Percentiles rank a stretch among this genome's conserved stretches.
These are phyloP conservation scores for Teratosphaeriaceae sp. DNA, from an alignment of 2,329 filamentous ascomycete species.

Conservation along the genomic window DNA sequence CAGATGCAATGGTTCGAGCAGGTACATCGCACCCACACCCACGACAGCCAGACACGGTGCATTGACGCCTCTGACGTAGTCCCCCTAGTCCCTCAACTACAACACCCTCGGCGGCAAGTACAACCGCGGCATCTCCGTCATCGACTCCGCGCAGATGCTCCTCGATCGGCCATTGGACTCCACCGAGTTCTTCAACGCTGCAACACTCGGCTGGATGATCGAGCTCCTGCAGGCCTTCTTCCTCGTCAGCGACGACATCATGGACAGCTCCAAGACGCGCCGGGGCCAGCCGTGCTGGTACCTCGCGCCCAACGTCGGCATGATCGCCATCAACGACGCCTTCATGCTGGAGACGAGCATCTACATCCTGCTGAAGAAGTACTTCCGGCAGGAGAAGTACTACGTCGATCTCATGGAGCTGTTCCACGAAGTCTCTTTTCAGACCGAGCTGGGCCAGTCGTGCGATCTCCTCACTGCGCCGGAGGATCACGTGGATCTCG, in stretches of 20 bases:
- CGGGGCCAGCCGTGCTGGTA: conserved; percentile 97
- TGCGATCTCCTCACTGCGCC: conserved; percentile 94
- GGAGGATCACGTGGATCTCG: conserved; percentile 84
- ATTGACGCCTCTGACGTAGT: conserved; percentile 17
- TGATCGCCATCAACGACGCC: conserved; percentile 96
- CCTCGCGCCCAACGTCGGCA: conserved; percentile 77
- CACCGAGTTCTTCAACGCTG: conserved; percentile 81
- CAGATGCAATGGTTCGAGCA: conserved; percentile 81
- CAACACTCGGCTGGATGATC: conserved; percentile 92
- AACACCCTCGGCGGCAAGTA: conserved; percentile 95
- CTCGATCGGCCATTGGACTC: conserved; percentile 64
- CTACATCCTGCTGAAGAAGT: conserved; percentile 86
- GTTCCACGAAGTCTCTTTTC: conserved; percentile 89
- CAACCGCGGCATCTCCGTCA: conserved; percentile 97
- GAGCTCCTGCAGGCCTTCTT: conserved; percentile 99
- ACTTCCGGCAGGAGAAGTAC: conserved; percentile 78
- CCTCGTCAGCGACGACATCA: conserved; percentile 97
- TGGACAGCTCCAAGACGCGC: conserved; percentile 93
- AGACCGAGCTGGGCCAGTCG: conserved; percentile 92
- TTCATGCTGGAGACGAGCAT: conserved; percentile 92
- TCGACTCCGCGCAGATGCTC: conserved; percentile 80
- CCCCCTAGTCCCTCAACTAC: conserved; percentile 65
- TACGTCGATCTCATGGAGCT: conserved; percentile 92
- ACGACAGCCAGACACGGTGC: conserved; percentile 2
- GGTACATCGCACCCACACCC: conserved; percentile 41